Evolutionary conservation across 169 alveolate species (phyloP).

Genomic region (Plasmodium malariae): DNA sequence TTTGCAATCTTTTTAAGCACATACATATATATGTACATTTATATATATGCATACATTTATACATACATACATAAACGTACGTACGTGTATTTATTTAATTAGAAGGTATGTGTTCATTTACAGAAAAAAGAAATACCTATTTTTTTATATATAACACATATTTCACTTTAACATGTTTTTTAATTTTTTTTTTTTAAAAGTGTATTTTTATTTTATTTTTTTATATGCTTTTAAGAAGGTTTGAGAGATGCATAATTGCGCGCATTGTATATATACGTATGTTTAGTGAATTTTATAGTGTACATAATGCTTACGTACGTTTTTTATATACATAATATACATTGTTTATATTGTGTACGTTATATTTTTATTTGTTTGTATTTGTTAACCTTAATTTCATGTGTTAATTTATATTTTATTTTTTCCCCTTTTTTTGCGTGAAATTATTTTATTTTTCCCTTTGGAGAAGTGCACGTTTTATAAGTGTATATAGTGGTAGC

Average conservation of each 20-base stretch:
- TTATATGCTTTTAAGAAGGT: too few species aligned
- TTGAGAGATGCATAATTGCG: too few species aligned
- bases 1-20: background rate
- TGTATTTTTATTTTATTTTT: background rate
- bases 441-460: background rate
- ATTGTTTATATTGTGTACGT: too few species aligned
- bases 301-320: background rate
- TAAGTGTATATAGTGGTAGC: too few species aligned
- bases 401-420: background rate
- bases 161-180: background rate
- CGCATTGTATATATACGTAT: background rate
- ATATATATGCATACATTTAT: background rate
- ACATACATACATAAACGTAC: background rate
- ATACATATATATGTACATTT: slow-evolving; percentile 8
- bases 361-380: background rate
- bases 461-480: background rate
- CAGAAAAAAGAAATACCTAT: too few species aligned
- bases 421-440: background rate
- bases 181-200: background rate
- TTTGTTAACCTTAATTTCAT: background rate
- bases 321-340: background rate
- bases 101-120: too few species aligned
- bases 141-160: background rate
- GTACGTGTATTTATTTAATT: background rate
- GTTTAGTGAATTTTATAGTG: background rate